Conservation (phyloP, 805 yeast genomes). For the Starmerella apicola region DNA sequence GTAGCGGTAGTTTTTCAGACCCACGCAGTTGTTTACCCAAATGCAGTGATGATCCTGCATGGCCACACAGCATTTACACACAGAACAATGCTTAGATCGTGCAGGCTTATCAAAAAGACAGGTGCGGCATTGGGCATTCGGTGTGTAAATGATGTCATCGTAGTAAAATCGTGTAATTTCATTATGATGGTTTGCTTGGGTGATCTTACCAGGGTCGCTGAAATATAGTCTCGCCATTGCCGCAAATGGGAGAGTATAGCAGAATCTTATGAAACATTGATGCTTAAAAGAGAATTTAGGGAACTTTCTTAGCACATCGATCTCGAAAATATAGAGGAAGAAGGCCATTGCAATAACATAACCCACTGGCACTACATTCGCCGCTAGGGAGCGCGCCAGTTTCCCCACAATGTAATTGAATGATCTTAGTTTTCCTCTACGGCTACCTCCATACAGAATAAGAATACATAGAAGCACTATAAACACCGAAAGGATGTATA, state of each 20-base stretch:
- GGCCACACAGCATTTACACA: constrained; percentile 37
- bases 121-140: constrained; percentile 36
- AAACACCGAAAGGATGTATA: no score
- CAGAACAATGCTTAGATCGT: constrained; percentile 47
- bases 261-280: constrained; percentile 11
- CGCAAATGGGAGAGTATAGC: constrained; percentile 18
- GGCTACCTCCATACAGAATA: constrained; percentile 4
- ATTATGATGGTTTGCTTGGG: constrained; percentile 1
- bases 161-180: constrained; percentile 24
- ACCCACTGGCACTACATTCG: constrained; percentile 19
- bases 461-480: neutral
- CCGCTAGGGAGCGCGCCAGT: constrained; percentile 11
- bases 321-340: constrained; percentile 17
- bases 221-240: constrained; percentile 23
- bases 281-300: constrained; percentile 10
- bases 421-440: neutral
- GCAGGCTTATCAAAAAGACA: constrained; percentile 42
- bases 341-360: constrained; percentile 14
- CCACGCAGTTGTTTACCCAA: constrained; percentile 53
- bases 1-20: constrained; percentile 47
- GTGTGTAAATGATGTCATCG: constrained; percentile 45
- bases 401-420: constrained; percentile 1
- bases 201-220: constrained; percentile 32
- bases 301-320: constrained; percentile 1
- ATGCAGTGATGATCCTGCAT: constrained; percentile 50